These are phyloP conservation scores for Piper longum DNA, from an alignment of 164 flowering plant genomes.

Conservation along the genomic window DNA sequence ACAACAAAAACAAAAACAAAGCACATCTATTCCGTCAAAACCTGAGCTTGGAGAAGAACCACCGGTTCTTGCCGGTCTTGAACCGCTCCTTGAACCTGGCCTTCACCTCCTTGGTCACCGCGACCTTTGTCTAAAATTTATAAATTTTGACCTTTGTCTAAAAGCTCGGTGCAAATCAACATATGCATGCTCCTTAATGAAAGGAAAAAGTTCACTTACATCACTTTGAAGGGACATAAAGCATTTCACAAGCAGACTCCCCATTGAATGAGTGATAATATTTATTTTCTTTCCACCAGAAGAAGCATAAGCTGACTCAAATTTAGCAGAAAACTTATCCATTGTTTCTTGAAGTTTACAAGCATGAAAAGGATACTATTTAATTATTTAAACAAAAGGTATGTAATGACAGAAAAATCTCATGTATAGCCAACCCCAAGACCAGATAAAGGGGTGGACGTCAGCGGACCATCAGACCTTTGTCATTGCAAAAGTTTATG, in stretches of 20 bases:
- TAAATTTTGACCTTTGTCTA: no score
- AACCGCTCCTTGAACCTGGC: background rate
- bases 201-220: conserved; percentile 25
- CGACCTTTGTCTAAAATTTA: background rate
- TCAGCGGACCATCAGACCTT: no score
- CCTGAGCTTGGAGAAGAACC: background rate
- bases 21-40: background rate
- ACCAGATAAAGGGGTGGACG: no score
- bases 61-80: background rate
- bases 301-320: conserved; percentile 60
- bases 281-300: conserved; percentile 83
- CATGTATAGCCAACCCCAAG: no score
- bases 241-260: conserved; percentile 93
- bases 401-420: background rate
- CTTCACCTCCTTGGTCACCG: background rate
- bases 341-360: conserved; percentile 64
- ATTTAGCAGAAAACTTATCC: conserved; percentile 53
- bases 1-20: background rate
- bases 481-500: no score
- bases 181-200: background rate
- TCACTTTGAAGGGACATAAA: conserved; percentile 80
- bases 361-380: background rate
- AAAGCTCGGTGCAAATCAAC: no score
- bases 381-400: background rate
- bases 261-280: conserved; percentile 93